phyloP scores from a whole-genome alignment of 768 basidiomycete genomes.

The Amanita thiersii region DNA sequence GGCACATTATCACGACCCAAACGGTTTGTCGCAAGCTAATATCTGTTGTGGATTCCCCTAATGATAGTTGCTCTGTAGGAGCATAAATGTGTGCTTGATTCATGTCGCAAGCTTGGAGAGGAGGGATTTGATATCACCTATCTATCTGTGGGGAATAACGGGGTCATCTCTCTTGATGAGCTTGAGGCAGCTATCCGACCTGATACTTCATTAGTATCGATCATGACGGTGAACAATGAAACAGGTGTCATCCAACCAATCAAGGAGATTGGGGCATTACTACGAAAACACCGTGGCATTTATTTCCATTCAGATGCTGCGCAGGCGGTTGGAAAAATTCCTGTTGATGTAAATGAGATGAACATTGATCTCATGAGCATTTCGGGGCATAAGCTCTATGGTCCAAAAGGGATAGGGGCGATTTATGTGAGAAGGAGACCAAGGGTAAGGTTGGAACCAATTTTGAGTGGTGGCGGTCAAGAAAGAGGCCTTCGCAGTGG shows the following conservation, averaged over 20 bases:
- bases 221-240: conserved; percentile 99
- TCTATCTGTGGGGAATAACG: conserved; percentile 86
- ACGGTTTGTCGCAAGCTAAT: conserved; percentile 56
- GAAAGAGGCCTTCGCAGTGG: conserved; percentile 93
- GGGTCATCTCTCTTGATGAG: conserved; percentile 68
- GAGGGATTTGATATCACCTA: conserved; percentile 98
- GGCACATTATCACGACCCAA: conserved; percentile 90
- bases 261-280: conserved; percentile 84
- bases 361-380: conserved; percentile 95
- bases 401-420: conserved; percentile 94
- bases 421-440: conserved; percentile 91
- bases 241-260: conserved; percentile 98
- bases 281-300: conserved; percentile 82
- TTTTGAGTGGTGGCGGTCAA: conserved; percentile 93
- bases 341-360: conserved; percentile 89
- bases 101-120: conserved; percentile 89
- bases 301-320: conserved; percentile 98
- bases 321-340: conserved; percentile 89
- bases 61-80: conserved; percentile 42
- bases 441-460: conserved; percentile 88
- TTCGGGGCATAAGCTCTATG: conserved; percentile 96
- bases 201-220: conserved; percentile 88
- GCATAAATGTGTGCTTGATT: conserved; percentile 98
- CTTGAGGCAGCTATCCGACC: conserved; percentile 87
- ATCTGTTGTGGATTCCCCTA: neutral